Conservation (phyloP, 805 yeast species). For the Candida taoyuanica region DNA sequence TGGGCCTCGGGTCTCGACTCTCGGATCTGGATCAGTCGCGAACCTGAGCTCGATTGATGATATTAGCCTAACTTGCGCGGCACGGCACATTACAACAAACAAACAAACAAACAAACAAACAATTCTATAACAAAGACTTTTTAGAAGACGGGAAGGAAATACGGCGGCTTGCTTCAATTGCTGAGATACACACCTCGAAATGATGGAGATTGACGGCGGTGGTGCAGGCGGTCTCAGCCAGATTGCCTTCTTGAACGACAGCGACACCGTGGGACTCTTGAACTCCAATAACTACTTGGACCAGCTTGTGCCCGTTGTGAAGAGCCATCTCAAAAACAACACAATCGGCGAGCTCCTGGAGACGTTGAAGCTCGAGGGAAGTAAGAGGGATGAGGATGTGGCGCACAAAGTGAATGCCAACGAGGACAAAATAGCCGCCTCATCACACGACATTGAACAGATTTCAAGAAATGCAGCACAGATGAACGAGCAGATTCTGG, state of each 20-base stretch:
- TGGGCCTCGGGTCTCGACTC: too few relatives aligned
- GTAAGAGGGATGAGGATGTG: conserved; percentile 57
- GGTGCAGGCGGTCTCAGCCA: conserved; percentile 6
- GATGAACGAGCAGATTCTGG: conserved; percentile 49
- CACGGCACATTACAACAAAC: too few relatives aligned
- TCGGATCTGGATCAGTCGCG: too few relatives aligned
- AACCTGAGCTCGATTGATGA: too few relatives aligned
- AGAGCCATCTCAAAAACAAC: conserved; percentile 51
- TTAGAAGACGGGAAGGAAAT: too few relatives aligned
- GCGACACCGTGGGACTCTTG: conserved; percentile 24
- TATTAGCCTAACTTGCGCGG: too few relatives aligned
- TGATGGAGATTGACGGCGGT: not conserved
- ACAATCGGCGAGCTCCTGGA: conserved; percentile 53
- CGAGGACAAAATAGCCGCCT: conserved; percentile 48
- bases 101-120: too few relatives aligned
- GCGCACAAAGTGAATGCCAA: conserved; percentile 57
- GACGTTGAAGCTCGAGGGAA: conserved; percentile 52
- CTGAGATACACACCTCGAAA: too few relatives aligned
- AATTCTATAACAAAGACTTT: too few relatives aligned
- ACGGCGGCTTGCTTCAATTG: too few relatives aligned
- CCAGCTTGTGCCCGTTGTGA: conserved; percentile 72
- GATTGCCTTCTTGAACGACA: conserved; percentile 20
- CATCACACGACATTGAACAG: conserved; percentile 58
- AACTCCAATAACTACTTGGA: conserved; percentile 68
- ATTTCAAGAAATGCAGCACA: conserved; percentile 55